These are phyloP conservation scores for Chaetomidium leptoderma DNA, from an alignment of 495 filamentous ascomycete genomes.

Conservation along the genomic window DNA sequence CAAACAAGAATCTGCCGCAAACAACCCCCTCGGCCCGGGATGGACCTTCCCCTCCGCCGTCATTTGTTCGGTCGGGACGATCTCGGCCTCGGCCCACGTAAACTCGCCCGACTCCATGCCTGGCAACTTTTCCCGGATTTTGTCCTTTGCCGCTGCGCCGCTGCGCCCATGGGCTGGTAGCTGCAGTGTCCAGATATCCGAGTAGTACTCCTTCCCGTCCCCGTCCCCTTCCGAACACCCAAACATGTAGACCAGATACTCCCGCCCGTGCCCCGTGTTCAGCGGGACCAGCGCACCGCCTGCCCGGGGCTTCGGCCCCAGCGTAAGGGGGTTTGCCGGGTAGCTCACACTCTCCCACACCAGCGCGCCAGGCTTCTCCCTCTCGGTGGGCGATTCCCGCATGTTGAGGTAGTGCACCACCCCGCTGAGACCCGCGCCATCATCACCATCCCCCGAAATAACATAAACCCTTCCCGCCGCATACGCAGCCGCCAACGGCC, in stretches of 20 bases:
- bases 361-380: constrained; percentile 26
- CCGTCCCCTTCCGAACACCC: constrained; percentile 28
- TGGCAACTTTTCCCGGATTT: constrained; percentile 38
- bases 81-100: constrained; percentile 47
- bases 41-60: constrained; percentile 45
- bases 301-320: constrained; percentile 42
- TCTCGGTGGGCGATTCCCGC: constrained; percentile 26
- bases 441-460: constrained; percentile 28
- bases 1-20: constrained; percentile 41
- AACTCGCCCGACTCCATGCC: constrained; percentile 39
- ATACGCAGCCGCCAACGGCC: constrained; percentile 37
- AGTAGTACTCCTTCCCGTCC: constrained; percentile 20
- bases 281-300: constrained; percentile 45
- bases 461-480: constrained; percentile 42
- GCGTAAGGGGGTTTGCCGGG: constrained; percentile 44
- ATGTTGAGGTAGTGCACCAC: constrained; percentile 43
- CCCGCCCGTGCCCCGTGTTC: constrained; percentile 47
- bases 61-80: constrained; percentile 41
- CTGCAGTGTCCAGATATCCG: constrained; percentile 52
- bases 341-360: constrained; percentile 44
- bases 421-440: constrained; percentile 33
- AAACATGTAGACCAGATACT: constrained; percentile 52
- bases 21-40: constrained; percentile 47
- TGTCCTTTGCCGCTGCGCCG: constrained; percentile 50
- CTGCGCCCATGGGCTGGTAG: constrained; percentile 42